These are phyloP conservation scores for Colletotrichum melonis DNA, from an alignment of 2,329 filamentous ascomycete species.

Conservation along the genomic window DNA sequence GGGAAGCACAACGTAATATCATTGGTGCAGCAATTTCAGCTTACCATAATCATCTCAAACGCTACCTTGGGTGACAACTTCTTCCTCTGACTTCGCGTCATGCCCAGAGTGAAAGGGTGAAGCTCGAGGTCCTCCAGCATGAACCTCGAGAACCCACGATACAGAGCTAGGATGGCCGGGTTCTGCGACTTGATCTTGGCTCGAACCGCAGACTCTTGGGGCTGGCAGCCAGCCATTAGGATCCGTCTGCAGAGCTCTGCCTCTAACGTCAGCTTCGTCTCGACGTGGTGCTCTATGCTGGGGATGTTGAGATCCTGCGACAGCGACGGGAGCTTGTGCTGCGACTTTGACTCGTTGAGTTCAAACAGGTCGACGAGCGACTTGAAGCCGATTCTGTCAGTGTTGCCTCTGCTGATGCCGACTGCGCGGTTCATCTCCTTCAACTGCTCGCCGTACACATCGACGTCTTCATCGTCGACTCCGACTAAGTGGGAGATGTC, in stretches of 20 bases:
- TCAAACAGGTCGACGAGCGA: constrained; percentile 46
- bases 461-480: constrained; percentile 55
- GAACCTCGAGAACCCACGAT: constrained; percentile 71
- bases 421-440: constrained; percentile 49
- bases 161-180: constrained; percentile 58
- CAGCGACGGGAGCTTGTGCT: constrained; percentile 16
- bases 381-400: constrained; percentile 42
- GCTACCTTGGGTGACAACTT: constrained; percentile 45
- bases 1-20: background rate
- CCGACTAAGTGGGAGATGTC: constrained; percentile 43
- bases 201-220: constrained; percentile 44
- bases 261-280: constrained; percentile 40
- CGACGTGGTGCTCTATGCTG: constrained; percentile 48
- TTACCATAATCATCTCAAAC: constrained; percentile 48
- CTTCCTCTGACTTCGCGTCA: constrained; percentile 43
- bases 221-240: constrained; percentile 48
- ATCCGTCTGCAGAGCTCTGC: constrained; percentile 47
- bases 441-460: constrained; percentile 50
- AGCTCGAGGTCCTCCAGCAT: constrained; percentile 51
- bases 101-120: constrained; percentile 39
- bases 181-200: constrained; percentile 43
- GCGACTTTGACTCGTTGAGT: constrained; percentile 48
- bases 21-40: background rate
- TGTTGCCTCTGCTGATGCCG: constrained; percentile 38
- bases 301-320: constrained; percentile 38